phyloP scores from a whole-genome alignment of 2,329 filamentous ascomycete genomes.

The Aspergillus sergii region DNA sequence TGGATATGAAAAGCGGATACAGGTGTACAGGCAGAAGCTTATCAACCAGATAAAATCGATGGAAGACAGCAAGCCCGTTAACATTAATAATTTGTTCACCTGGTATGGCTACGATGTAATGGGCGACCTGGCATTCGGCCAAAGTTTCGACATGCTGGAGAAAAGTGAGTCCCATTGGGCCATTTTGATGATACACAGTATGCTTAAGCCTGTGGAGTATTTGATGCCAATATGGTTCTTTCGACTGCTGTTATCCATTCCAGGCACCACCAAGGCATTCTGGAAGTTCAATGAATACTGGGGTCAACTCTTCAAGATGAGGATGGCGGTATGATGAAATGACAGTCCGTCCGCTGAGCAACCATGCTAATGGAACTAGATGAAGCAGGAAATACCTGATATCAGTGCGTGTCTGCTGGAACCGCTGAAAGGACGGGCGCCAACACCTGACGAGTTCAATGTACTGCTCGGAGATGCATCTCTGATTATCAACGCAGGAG shows the following conservation, averaged over 20 bases:
- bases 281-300: not conserved
- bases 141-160: not conserved
- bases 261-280: not conserved
- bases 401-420: not conserved
- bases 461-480: not conserved
- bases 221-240: not conserved
- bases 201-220: not conserved
- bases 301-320: not conserved
- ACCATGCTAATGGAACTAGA: not conserved
- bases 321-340: not conserved
- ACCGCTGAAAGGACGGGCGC: not conserved
- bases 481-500: not conserved
- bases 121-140: not conserved
- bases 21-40: not conserved
- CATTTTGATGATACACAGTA: not conserved
- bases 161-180: not conserved
- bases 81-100: not conserved
- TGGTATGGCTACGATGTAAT: slow-evolving; percentile 6
- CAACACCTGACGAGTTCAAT: not conserved
- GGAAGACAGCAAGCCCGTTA: not conserved
- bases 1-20: not conserved
- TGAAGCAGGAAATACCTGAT: not conserved
- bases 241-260: not conserved
- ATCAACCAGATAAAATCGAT: not conserved
- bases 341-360: not conserved